Evolutionary conservation across 1,139 yeast genomes (phyloP).

Genomic region (Debaryomyces nepalensis): DNA sequence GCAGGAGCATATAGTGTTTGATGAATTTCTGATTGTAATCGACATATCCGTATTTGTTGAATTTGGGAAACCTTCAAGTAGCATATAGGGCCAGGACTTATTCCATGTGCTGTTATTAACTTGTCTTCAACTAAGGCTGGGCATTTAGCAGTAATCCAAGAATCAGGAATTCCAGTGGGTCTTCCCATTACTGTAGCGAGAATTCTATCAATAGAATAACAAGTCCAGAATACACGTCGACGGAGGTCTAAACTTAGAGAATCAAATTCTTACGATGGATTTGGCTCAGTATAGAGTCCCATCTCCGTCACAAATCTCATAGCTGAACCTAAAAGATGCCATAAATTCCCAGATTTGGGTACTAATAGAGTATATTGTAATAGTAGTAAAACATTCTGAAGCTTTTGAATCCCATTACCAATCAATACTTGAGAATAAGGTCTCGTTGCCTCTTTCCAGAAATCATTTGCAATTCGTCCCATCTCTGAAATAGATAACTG

Average conservation of each 20-base stretch:
- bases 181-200: constrained; percentile 18
- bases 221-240: constrained; percentile 19
- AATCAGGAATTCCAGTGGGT: constrained; percentile 17
- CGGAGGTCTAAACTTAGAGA: constrained; percentile 17
- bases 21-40: constrained; percentile 19
- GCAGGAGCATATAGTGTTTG: constrained; percentile 15
- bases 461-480: constrained; percentile 18
- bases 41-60: constrained; percentile 16
- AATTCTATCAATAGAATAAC: constrained; percentile 18
- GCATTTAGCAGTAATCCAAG: constrained; percentile 16
- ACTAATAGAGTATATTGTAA: constrained; percentile 19
- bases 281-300: constrained; percentile 18
- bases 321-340: constrained; percentile 20
- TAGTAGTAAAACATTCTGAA: constrained; percentile 16
- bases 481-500: constrained; percentile 18
- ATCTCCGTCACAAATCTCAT: constrained; percentile 19
- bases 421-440: constrained; percentile 3
- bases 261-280: constrained; percentile 16
- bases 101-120: constrained; percentile 15
- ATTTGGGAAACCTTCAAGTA: constrained; percentile 18
- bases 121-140: constrained; percentile 18
- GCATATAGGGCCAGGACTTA: constrained; percentile 16
- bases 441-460: constrained; percentile 19
- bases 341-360: constrained; percentile 19
- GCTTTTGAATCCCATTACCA: constrained; percentile 15